Conservation (phyloP, 2,329 filamentous ascomycete genomes). For the Colletotrichum simmondsii region DNA sequence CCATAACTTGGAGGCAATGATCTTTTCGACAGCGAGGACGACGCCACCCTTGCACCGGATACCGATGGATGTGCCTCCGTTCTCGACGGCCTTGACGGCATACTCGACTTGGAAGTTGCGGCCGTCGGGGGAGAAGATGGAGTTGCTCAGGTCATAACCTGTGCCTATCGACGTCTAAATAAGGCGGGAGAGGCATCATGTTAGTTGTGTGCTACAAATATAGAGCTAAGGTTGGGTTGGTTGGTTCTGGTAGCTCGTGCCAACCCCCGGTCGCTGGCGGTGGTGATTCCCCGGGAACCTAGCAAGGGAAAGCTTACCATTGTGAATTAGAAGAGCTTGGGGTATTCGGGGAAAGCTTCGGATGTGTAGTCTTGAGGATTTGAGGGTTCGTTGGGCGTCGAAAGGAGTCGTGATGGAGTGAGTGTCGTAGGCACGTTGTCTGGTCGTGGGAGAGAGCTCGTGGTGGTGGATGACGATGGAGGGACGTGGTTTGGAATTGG, state of each 20-base stretch:
- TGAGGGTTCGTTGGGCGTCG: background rate
- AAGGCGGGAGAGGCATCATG: slow-evolving; percentile 1
- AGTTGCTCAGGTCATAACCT: slow-evolving; percentile 99
- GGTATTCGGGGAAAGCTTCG: slow-evolving; percentile 2
- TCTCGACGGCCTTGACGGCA: slow-evolving; percentile 98
- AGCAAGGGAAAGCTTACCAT: slow-evolving; percentile 44
- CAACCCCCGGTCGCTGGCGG: slow-evolving; percentile 4
- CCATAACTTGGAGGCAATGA: slow-evolving; percentile 93
- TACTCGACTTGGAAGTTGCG: slow-evolving; percentile 99
- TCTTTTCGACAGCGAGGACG: slow-evolving; percentile 95
- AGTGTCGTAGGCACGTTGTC: slow-evolving; percentile 2
- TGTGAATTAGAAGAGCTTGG: slow-evolving; percentile 36
- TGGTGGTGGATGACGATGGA: slow-evolving; percentile 30
- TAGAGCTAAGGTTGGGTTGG: background rate
- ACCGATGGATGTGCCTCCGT: slow-evolving; percentile 94
- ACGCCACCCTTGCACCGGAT: slow-evolving; percentile 98
- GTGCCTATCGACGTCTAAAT: slow-evolving; percentile 98
- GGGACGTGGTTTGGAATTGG: slow-evolving; percentile 38
- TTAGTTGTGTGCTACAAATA: background rate
- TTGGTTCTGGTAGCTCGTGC: slow-evolving; percentile 7
- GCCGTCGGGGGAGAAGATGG: slow-evolving; percentile 98
- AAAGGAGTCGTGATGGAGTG: slow-evolving; percentile 4
- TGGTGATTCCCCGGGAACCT: slow-evolving; percentile 32
- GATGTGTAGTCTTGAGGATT: background rate
- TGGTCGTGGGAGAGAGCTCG: slow-evolving; percentile 6